phyloP scores from a whole-genome alignment of 169 alveolate species.

The Plasmodium falciparum region DNA sequence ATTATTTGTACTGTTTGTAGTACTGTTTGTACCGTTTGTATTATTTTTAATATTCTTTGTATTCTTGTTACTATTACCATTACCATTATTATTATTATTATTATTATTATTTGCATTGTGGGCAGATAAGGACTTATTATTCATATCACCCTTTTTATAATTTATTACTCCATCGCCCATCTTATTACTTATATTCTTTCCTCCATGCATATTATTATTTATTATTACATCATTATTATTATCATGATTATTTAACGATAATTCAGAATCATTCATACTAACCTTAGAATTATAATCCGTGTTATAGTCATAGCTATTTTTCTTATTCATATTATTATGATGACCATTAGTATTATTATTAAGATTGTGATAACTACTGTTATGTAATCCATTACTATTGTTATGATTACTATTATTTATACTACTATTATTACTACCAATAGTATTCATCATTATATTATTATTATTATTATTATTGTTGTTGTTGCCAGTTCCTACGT shows the following conservation, averaged over 20 bases:
- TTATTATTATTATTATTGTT: background rate
- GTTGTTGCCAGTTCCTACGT: background rate
- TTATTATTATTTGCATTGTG: background rate
- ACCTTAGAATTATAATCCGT: slow-evolving; percentile 50
- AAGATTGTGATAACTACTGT: background rate
- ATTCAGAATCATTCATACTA: slow-evolving; percentile 40
- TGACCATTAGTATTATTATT: background rate
- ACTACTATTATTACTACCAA: slow-evolving; percentile 8
- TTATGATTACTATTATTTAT: slow-evolving; percentile 2
- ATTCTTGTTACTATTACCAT: slow-evolving; percentile 8
- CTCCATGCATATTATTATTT: slow-evolving; percentile 6
- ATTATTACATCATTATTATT: slow-evolving; percentile 7
- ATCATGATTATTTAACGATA: slow-evolving; percentile 45
- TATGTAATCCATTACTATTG: background rate
- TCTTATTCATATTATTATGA: slow-evolving; percentile 10
- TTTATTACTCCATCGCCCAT: too few species aligned
- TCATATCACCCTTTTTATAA: slow-evolving; percentile 7
- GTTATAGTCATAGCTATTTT: slow-evolving; percentile 45
- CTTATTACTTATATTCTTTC: background rate
- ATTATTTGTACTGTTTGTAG: background rate
- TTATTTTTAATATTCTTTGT: slow-evolving; percentile 15
- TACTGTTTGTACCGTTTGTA: background rate
- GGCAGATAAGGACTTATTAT: background rate
- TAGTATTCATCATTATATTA: slow-evolving; percentile 2
- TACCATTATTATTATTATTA: background rate